phyloP scores from a whole-genome alignment of 2,329 filamentous ascomycete species.

The Chaetomiaceae sp. region DNA sequence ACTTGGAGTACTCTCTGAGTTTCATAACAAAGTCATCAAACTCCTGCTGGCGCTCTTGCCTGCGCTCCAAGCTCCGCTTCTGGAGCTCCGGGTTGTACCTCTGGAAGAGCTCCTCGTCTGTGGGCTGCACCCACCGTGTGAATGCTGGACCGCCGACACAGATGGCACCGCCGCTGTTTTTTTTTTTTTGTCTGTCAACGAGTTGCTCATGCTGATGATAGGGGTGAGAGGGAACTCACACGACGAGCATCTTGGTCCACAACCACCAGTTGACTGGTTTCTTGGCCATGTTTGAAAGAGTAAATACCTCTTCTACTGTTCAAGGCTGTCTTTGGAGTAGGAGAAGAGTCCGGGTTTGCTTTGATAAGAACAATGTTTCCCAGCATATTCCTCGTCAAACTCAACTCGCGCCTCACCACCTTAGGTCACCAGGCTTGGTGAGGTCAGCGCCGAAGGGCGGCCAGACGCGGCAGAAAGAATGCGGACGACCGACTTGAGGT shows the following conservation, averaged over 20 bases:
- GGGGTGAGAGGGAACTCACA: slow-evolving; percentile 47
- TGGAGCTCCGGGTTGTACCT: slow-evolving; percentile 94
- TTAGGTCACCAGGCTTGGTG: slow-evolving; percentile 7
- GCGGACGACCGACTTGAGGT: not conserved
- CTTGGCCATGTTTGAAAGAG: slow-evolving; percentile 28
- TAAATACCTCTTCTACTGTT: not conserved
- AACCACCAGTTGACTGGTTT: slow-evolving; percentile 51
- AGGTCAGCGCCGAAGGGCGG: slow-evolving; percentile 17
- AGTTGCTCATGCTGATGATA: not conserved
- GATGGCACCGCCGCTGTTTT: slow-evolving; percentile 60
- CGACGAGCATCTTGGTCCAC: slow-evolving; percentile 65
- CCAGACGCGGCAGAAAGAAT: slow-evolving; percentile 17
- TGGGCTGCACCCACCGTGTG: slow-evolving; percentile 72
- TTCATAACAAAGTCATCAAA: slow-evolving; percentile 82
- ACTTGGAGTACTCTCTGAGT: slow-evolving; percentile 85
- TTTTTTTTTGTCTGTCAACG: slow-evolving; percentile 41
- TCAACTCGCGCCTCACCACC: not conserved
- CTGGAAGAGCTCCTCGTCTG: slow-evolving; percentile 87
- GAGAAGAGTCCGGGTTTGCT: too few relatives aligned
- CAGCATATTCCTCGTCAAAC: too few relatives aligned
- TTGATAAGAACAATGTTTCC: too few relatives aligned
- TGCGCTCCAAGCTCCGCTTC: slow-evolving; percentile 74
- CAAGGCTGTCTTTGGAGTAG: not conserved
- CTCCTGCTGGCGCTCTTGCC: slow-evolving; percentile 71
- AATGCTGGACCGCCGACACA: slow-evolving; percentile 82